Percentiles rank a stretch among this genome's conserved stretches.
Conservation (phyloP, 176 grass and related monocot genomes). For the Elymus sibiricus region DNA sequence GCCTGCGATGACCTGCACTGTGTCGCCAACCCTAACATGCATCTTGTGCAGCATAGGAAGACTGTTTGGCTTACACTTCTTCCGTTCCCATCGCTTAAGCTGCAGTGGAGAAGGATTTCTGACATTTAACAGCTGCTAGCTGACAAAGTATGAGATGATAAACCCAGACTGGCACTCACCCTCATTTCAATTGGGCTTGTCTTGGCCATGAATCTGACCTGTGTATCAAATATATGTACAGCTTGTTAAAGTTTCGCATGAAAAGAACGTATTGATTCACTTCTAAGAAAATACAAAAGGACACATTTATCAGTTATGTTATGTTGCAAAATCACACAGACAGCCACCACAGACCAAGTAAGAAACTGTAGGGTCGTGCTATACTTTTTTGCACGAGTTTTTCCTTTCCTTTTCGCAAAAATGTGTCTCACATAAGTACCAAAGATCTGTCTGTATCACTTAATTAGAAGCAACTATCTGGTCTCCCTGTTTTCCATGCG, state of each 20-base stretch:
- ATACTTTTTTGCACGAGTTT: neutral
- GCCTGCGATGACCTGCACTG: conserved; percentile 75
- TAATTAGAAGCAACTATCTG: neutral
- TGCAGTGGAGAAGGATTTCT: conserved; percentile 23
- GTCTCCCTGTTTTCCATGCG: neutral
- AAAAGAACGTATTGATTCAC: neutral
- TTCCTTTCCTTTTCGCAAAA: neutral
- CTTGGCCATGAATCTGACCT: conserved; percentile 60
- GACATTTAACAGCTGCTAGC: neutral
- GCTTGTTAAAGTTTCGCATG: conserved; percentile 19
- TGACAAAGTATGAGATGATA: neutral
- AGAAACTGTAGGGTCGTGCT: neutral
- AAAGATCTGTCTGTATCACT: neutral
- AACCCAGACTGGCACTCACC: conserved; percentile 31
- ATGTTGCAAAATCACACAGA: neutral
- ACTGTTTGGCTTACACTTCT: conserved; percentile 95
- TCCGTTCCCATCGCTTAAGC: conserved; percentile 89
- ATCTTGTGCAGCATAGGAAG: conserved; percentile 89
- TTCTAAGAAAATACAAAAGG: neutral
- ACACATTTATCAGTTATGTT: neutral
- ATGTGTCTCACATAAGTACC: neutral
- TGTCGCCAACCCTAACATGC: conserved; percentile 92
- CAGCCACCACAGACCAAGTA: neutral
- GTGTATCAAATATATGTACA: conserved; percentile 15
- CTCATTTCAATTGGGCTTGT: conserved; percentile 64